Evolutionary conservation across 2,329 filamentous ascomycete genomes (phyloP), one percentile per base, ranked within the genome.

Genomic region (Alternaria triticina): DNA sequence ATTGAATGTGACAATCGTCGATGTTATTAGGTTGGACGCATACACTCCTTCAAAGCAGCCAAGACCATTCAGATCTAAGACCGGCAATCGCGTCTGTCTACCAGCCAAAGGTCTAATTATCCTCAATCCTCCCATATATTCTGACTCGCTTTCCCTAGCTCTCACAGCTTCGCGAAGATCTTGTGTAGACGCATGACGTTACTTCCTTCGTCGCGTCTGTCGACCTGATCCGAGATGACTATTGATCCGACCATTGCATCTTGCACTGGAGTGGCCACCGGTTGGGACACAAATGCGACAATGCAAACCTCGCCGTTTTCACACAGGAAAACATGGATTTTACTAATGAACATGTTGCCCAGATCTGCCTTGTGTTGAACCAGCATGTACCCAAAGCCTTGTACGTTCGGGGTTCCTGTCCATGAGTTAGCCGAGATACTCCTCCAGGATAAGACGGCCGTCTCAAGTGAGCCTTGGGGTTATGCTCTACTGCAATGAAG

Each of bases 361-460:
- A 71, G 36, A 17, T 65, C 45, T 6, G 62, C 58, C 46, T 72
- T 74, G 28, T 73, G 70, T 52, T 69, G 62, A 5, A 70, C 54
- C 3, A 74, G 57, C 22, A 73, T 62, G 44, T 71, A 71, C 2
- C 63, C 70, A 25, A 68, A 71, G 17, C 68, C 68, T 52, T 62
- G 65, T 1, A 70, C 33, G 20, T 71, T 72, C 2, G 69, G 62
- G 12, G 66, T 71, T 5, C 67, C 70, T 68, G 9, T 2, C 36
- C n/a, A 22, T 1, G 7, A 27, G 27, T 57, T 30, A 57, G 44
- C 27, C 28, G 2, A 7, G 2, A 8, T 22, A 12, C 1, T 3
- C 8, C 13, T 27, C 10, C 44, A 12, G 20, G 6, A 13, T 17
- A 40, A 33, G 8, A 13, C 11, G 4, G 12, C 5, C 15, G 27